Base-by-base conservation (phyloP, 305 asterid species). In the Fraxinus angustifolia region DNA sequence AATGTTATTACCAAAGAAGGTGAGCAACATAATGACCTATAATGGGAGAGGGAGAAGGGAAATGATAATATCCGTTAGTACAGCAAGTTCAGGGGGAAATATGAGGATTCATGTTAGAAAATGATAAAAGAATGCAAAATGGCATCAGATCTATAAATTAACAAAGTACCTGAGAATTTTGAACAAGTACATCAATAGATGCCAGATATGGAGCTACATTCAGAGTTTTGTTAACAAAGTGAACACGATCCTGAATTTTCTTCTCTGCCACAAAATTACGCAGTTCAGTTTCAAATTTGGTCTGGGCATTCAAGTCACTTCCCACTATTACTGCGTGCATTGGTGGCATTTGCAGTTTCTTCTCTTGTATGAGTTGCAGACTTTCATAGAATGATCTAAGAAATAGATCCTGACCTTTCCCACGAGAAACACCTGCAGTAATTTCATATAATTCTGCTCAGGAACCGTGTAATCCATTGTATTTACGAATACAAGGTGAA, bases 401-500 rank as follows among this genome's bases (percentile, higher is more conserved):
- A 88, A 93, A 93, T 48, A 95, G 88, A 88, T 95, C 99, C 84
- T 95, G 99, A 76, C 98, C 98, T 86, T 95, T 95, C 77, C 98
- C 99, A 75, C 99, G 94, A 75, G 99, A 93, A 85, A 95, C 99
- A 85, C 99, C 99, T 95, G 88, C 86, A 90, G 79, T 68, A 80
- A 40, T 80, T 75, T 33, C 38, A 56, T 68, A 71, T 50, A 70
- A 40, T 68, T 65, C 68, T 36, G 84, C 16, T 84, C 31, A 80
- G 76, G 76, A 81, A 70, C 40, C 58, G 78, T 23, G 31, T 42
- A 80, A 21, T 65, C 31, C 71, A 79, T 53, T 35, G 21, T 42
- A 80, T 70, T 36, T 28, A 60, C 23, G 48, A 60, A 45, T 16
- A 60, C n/a, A 36, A 56, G 48, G 50, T 28, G 33, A 53, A 77